phyloP scores from a whole-genome alignment of 2,329 filamentous ascomycete genomes.

The Phialophora verrucosa region DNA sequence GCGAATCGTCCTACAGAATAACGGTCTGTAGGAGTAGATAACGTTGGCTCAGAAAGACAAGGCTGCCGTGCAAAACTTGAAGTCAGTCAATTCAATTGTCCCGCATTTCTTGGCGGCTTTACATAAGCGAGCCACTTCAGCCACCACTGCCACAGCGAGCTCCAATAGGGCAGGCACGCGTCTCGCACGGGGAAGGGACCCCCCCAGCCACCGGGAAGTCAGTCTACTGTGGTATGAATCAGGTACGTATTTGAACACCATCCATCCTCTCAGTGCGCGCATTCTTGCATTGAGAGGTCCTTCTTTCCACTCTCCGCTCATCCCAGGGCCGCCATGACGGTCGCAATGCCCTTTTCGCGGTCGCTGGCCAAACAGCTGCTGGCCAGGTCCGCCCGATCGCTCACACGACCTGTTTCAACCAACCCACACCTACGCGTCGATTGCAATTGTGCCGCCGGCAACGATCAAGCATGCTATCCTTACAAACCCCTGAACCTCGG shows the following conservation, averaged over 20 bases:
- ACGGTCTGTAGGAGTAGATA: neutral
- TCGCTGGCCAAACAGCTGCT: constrained; percentile 34
- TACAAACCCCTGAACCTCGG: constrained; percentile 26
- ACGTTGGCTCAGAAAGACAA: neutral
- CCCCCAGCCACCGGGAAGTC: constrained; percentile 29
- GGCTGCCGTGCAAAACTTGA: constrained; percentile 6
- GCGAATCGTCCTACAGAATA: neutral
- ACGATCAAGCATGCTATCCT: constrained; percentile 28
- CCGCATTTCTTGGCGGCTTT: constrained; percentile 1
- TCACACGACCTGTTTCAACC: constrained; percentile 38
- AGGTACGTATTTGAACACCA: constrained; percentile 20
- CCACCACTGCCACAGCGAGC: neutral
- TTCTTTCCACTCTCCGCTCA: constrained; percentile 9
- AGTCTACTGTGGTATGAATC: neutral
- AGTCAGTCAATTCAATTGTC: neutral
- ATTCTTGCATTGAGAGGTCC: constrained; percentile 24
- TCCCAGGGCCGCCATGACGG: constrained; percentile 32
- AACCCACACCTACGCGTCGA: constrained; percentile 37
- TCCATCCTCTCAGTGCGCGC: constrained; percentile 22
- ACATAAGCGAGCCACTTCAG: neutral
- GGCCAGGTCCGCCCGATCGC: constrained; percentile 29
- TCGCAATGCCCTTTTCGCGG: constrained; percentile 31
- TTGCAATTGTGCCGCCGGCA: constrained; percentile 28
- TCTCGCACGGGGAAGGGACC: constrained; percentile 10
- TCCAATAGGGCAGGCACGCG: constrained; percentile 9